phyloP scores from a whole-genome alignment of 148 eudicot species.

The Polygonum maritimum region DNA sequence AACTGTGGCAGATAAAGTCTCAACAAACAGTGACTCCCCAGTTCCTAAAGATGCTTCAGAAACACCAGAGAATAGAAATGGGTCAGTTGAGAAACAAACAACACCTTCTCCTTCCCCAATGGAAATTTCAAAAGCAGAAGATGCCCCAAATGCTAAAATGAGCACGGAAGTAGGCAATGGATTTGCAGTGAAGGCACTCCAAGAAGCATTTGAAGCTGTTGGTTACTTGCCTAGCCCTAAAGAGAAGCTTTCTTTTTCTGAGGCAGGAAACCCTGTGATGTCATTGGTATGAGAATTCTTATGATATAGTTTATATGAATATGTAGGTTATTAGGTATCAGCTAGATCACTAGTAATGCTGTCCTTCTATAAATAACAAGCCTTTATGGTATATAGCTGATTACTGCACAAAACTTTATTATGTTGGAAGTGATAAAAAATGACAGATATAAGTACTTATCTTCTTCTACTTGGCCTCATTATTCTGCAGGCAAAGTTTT shows the following conservation, averaged over 20 bases:
- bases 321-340: background rate
- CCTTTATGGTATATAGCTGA: background rate
- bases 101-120: constrained; percentile 26
- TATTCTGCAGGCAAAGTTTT: constrained; percentile 61
- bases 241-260: constrained; percentile 63
- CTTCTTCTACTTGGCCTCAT: constrained; percentile 6
- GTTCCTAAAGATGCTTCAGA: constrained; percentile 38
- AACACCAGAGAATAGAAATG: constrained; percentile 27
- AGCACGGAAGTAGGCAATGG: constrained; percentile 30
- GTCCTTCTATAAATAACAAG: background rate
- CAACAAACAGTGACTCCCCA: constrained; percentile 21
- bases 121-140: constrained; percentile 34
- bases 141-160: constrained; percentile 20
- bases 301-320: background rate
- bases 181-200: constrained; percentile 63
- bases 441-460: background rate
- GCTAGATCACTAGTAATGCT: background rate
- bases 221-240: constrained; percentile 43
- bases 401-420: background rate
- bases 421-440: background rate
- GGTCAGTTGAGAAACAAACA: constrained; percentile 27
- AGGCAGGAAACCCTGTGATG: constrained; percentile 96
- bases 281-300: constrained; percentile 53
- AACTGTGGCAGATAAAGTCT: constrained; percentile 3
- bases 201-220: constrained; percentile 81